Evolutionary conservation across 805 yeast species (phyloP), one percentile per base, ranked within the genome.

Genomic region (Metschnikowia similis): DNA sequence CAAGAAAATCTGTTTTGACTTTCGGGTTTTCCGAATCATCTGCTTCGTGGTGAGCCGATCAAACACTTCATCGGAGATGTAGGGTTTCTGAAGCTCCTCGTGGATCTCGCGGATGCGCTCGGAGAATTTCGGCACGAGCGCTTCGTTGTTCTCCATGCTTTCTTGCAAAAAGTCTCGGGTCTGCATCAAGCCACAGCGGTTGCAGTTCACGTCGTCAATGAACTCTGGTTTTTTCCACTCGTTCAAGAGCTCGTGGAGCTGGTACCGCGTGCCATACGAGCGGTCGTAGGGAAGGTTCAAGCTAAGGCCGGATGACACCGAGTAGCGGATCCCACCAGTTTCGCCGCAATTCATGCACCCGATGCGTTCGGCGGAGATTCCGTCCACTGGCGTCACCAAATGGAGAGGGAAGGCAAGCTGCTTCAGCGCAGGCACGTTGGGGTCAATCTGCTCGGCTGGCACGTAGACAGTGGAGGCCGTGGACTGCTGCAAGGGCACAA

Each of bases 311-410:
- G 88, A 82, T 48, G 83, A 77, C 0, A 89, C 87, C 1, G 94
- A 85, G 56, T 84, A 85, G 53, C 97, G 77, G 14, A 91, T 84
- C 2, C 97, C 97, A 48, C 96, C 97, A 66, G 83, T 88, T 60
- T 92, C 97, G 51, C 97, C 96, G 76, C 98, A 92, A 13, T 75
- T 75, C 46, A 88, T 75, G 65, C 98, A 92, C 0, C 96, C 96
- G 45, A 92, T 90, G 60, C 97, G 76, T 60, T 89, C 96, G 7
- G 90, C 92, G 28, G 84, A 79, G 3, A 87, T 71, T 2, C 98
- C 98, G 69, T 92, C 98, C 13, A 92, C 90, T 0, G 98, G 98
- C 0, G 97, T 90, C 1, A 89, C 65, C 49, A 87, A 67, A 48
- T 80, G 80, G 54, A 80, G 74, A 0, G 84, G 80, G 50, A 69